Evolutionary conservation across 768 basidiomycete species (phyloP).

Genomic region (Hygrophorus russula): DNA sequence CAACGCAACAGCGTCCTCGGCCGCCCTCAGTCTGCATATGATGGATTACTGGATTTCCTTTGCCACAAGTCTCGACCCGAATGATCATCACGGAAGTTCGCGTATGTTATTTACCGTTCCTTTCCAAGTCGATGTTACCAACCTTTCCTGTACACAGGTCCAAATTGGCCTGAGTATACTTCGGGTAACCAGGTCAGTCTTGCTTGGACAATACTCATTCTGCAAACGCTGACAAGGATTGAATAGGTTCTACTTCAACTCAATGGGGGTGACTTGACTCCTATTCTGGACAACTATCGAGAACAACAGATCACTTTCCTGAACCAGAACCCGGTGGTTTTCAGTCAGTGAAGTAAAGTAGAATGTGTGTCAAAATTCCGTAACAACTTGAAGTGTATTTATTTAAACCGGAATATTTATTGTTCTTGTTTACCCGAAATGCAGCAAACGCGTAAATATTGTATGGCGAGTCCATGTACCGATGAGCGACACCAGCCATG

Average conservation of each 20-base stretch:
- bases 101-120: conserved; percentile 14
- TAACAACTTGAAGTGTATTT: no score
- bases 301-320: conserved; percentile 12
- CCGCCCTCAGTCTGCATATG: conserved; percentile 22
- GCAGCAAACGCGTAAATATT: no score
- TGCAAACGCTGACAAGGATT: neutral
- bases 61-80: conserved; percentile 30
- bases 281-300: conserved; percentile 14
- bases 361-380: no score
- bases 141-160: conserved; percentile 4
- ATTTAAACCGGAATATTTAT: no score
- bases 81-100: conserved; percentile 25
- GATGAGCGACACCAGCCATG: no score
- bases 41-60: conserved; percentile 38
- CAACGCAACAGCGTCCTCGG: conserved; percentile 9
- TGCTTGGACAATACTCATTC: neutral
- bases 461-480: no score
- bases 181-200: conserved; percentile 5
- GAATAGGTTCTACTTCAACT: conserved; percentile 13
- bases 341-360: neutral
- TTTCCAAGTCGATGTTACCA: neutral
- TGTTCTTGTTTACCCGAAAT: no score
- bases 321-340: conserved; percentile 9
- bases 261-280: conserved; percentile 12
- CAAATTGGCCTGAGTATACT: conserved; percentile 13